A percentile compares a stretch with the other conserved stretches of the same genome.
phyloP scores from a whole-genome alignment of 2,329 filamentous ascomycete species.

The Stemphylium beticola region DNA sequence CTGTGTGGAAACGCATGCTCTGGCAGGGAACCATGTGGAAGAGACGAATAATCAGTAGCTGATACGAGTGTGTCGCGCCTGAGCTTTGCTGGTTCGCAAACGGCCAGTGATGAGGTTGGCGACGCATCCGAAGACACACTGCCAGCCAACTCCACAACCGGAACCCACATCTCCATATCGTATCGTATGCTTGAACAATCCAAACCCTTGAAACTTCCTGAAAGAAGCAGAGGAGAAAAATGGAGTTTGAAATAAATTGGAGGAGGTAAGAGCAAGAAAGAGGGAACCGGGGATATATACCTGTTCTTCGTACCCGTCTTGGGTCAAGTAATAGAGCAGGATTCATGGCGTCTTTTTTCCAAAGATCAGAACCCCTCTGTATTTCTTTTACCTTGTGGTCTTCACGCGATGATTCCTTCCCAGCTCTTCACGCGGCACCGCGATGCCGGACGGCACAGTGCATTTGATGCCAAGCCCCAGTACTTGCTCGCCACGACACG shows the following conservation, averaged over 20 bases:
- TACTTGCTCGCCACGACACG: conserved; percentile 15
- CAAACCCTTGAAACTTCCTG: neutral
- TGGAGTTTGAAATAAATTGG: neutral
- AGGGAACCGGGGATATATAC: conserved; percentile 21
- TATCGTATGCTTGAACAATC: neutral
- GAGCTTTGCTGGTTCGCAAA: neutral
- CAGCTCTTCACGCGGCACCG: conserved; percentile 19
- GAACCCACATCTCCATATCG: conserved; percentile 1
- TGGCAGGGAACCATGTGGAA: neutral
- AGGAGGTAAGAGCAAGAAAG: neutral
- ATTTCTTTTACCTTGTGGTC: neutral
- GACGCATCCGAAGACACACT: neutral
- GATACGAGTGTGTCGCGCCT: neutral
- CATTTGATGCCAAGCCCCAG: conserved; percentile 26
- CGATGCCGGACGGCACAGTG: conserved; percentile 18
- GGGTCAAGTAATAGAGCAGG: conserved; percentile 37
- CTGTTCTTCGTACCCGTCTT: conserved; percentile 30
- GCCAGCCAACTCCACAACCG: conserved; percentile 2
- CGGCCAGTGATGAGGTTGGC: neutral
- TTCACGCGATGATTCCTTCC: conserved; percentile 6
- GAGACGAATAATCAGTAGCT: neutral
- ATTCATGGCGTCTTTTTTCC: conserved; percentile 26
- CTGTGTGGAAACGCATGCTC: conserved; percentile 2
- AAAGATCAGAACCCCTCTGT: conserved; percentile 1
- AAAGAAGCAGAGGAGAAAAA: neutral